Evolutionary conservation across 2,329 filamentous ascomycete genomes (phyloP).

Genomic region (Magnaporthiopsis poae): DNA sequence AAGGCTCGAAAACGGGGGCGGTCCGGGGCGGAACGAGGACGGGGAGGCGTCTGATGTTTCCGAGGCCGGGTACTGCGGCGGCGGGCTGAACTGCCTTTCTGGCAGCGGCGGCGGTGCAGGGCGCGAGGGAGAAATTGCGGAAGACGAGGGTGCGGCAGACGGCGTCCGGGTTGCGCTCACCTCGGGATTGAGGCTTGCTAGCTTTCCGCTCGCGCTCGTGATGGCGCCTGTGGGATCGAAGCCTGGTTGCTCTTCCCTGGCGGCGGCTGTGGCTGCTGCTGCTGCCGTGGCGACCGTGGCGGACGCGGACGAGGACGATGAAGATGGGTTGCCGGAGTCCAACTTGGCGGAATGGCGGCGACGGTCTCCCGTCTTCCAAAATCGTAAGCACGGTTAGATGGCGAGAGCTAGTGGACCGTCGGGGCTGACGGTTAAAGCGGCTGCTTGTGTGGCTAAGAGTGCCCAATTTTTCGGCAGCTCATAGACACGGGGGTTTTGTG

Average conservation of each 20-base stretch:
- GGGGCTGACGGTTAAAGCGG: neutral
- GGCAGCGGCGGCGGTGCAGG: conserved; percentile 1
- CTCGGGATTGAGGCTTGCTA: conserved; percentile 14
- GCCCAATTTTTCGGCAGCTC: neutral
- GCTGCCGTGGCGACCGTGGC: conserved; percentile 2
- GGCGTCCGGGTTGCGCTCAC: neutral
- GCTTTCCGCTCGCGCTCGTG: conserved; percentile 4
- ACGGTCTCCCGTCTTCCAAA: neutral
- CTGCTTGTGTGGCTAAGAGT: neutral
- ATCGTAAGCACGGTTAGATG: neutral
- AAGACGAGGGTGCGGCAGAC: neutral
- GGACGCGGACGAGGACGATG: neutral
- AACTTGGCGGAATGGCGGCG: neutral
- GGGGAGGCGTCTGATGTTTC: conserved; percentile 24
- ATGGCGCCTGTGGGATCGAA: conserved; percentile 3
- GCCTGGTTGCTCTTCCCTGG: neutral
- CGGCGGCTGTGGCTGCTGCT: neutral
- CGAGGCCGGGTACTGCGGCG: conserved; percentile 49
- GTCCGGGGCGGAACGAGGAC: conserved; percentile 31
- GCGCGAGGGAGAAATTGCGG: neutral
- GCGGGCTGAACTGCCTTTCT: conserved; percentile 35
- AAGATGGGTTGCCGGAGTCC: neutral
- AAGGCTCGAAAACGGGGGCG: conserved; percentile 53
- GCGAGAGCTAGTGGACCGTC: neutral
- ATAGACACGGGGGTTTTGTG: neutral